A percentile compares a stretch with the other conserved stretches of the same genome.
phyloP scores from a whole-genome alignment of 2,329 filamentous ascomycete genomes.

The Metarhizium guizhouense region DNA sequence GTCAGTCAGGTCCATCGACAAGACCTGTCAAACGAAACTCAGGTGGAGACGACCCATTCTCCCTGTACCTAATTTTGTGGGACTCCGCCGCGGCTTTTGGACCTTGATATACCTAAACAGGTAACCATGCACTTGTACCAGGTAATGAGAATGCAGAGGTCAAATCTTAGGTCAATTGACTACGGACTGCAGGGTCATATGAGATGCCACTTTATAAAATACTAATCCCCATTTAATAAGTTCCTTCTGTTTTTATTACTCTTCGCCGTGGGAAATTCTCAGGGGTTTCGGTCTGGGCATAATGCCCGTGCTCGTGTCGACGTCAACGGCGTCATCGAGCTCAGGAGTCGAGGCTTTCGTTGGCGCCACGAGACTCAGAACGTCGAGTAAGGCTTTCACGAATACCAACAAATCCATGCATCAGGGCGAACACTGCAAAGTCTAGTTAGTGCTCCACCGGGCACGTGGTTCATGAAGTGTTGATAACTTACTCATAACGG shows the following conservation, averaged over 20 bases:
- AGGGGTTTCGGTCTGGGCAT: not conserved
- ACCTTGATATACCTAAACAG: not conserved
- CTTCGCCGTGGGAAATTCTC: not conserved
- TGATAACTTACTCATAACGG: slow-evolving; percentile 33
- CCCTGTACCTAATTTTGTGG: not conserved
- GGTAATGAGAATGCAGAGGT: not conserved
- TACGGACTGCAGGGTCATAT: not conserved
- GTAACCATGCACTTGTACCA: not conserved
- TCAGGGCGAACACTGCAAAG: slow-evolving; percentile 34
- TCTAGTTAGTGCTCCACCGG: slow-evolving; percentile 9
- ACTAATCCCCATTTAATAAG: not conserved
- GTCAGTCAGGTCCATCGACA: too few species aligned
- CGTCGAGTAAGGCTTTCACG: slow-evolving; percentile 31
- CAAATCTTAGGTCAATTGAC: slow-evolving; percentile 8
- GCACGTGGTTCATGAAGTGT: not conserved
- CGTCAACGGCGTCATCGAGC: too few species aligned
- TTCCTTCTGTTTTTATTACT: not conserved
- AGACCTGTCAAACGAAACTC: too few species aligned
- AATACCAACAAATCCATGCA: slow-evolving; percentile 40
- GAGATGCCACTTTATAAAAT: not conserved
- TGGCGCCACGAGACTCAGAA: slow-evolving; percentile 13
- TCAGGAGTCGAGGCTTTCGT: slow-evolving; percentile 5
- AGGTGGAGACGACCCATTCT: not conserved
- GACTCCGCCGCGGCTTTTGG: not conserved
- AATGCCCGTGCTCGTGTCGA: not conserved